Base-by-base conservation (phyloP, 768 basidiomycete genomes). In the Mycena maculata region DNA sequence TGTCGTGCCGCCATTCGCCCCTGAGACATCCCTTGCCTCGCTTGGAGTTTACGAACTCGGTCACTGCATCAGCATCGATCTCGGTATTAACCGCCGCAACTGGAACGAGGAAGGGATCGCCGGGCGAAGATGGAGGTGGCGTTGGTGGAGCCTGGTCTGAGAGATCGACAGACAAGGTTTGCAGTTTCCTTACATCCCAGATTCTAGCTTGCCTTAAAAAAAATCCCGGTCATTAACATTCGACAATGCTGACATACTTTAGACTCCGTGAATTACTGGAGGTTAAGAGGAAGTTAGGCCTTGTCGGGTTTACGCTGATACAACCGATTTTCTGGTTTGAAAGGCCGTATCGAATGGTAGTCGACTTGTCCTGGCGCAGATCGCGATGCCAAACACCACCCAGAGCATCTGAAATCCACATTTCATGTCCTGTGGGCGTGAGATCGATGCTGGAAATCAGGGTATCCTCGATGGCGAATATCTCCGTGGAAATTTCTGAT, bases 361-460 rank as follows among this genome's bases (percentile, higher is more conserved):
- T 86, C 1, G 83, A 82, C 67, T 82, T 84, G 50, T 83, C 80
- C 73, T 92, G 85, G 18, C 94, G 89, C 39, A 94, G 79, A 75
- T 95, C 94, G 23, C 92, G 78, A 67, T 93, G 93, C 9, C 91
- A 92, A 6, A 88, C 81, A 25, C 92, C 90, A 18, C 94, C 94
- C 9, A 78, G 69, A 3, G 81, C 84, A 75, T 95, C 94, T 1
- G 92, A 92, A 58, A 95, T 84, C 94, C 94, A 95, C 85, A 95
- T 86, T 74, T 94, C 93, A 54, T 90, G 81, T 0, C 94, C 93
- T 3, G 81, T 80, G 0, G 90, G 87, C 0, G 86, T 77, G 15
- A 93, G 71, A 68, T 95, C 94, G 55, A 95, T 81, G 69, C 88
- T 89, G n/a, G 85, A 87, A 28, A 94, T 87, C 41, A 94, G 81